These are phyloP conservation scores for Powellomyces hirtus DNA, from an alignment of 192 early-diverging fungal genomes.

Conservation along the genomic window DNA sequence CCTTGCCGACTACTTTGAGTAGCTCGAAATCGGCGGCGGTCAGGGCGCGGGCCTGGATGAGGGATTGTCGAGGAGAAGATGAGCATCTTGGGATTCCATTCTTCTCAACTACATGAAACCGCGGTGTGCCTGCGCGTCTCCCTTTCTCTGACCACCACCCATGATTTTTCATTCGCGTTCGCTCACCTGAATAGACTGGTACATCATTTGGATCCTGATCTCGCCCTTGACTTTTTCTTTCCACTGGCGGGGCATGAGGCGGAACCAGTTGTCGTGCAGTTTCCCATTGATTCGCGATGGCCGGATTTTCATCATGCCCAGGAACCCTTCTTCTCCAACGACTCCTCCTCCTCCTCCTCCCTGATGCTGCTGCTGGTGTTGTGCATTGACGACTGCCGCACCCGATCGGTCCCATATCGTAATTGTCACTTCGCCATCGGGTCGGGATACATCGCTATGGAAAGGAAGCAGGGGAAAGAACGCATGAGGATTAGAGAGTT, in stretches of 20 bases:
- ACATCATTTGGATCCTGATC: slow-evolving; percentile 53
- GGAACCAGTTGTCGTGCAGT: slow-evolving; percentile 58
- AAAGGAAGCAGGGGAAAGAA: no score
- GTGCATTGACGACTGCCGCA: background rate
- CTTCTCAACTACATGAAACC: background rate
- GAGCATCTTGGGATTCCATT: background rate
- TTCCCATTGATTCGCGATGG: slow-evolving; percentile 48
- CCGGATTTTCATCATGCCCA: slow-evolving; percentile 52
- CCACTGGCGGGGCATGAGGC: slow-evolving; percentile 41
- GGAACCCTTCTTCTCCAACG: slow-evolving; percentile 34
- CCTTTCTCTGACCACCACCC: background rate
- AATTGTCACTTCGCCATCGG: slow-evolving; percentile 48
- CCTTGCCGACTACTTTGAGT: slow-evolving; percentile 73
- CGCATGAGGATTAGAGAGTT: no score
- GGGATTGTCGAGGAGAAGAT: background rate
- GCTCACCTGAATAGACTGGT: slow-evolving; percentile 40
- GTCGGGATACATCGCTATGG: slow-evolving; percentile 45
- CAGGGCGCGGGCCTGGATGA: slow-evolving; percentile 36
- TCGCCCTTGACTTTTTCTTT: slow-evolving; percentile 49
- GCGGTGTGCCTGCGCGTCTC: background rate
- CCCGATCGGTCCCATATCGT: slow-evolving; percentile 49
- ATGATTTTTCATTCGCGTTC: background rate
- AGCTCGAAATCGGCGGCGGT: slow-evolving; percentile 65
- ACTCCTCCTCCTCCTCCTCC: background rate
- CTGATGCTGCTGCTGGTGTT: no score